Base-by-base conservation (phyloP, 257 asterid species). In the Jacaranda copaia region DNA sequence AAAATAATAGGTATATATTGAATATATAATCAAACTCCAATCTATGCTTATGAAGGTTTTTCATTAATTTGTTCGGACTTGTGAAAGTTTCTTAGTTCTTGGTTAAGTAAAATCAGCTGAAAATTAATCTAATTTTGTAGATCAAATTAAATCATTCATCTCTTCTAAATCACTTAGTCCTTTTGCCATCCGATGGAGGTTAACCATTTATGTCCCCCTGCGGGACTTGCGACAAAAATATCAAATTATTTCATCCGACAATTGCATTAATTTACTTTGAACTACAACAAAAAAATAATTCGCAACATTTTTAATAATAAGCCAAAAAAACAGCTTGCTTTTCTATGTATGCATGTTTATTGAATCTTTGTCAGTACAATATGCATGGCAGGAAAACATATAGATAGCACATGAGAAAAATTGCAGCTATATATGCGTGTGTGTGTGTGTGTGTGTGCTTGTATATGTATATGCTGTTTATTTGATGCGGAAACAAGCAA, bases 401-500 rank as follows among this genome's bases (percentile, higher is more conserved):
- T 16, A 45, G 15, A 52, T 35, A 55, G 40, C 68, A 72, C 66
- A 71, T 39, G 68, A 57, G 13, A 72, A 56, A 25, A 56, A 56
- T 72, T 55, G 67, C 66, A 55, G 5, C 36, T 10, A 72, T 40
- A 19, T 20, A 19, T 48, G 20, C 9, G 36, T 18, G n/a, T 42
- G 4, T 66, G 20, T 19, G 20, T 46, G 5, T 67, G n/a, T 40
- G 3, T 64, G 1, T 16, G 16, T 45, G 16, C 15, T 5, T 35
- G 3, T 64, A 1, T 16, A 8, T 45, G 16, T 15, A 5, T 35
- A 1, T 5, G 56, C 4, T 40, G 6, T 13, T 8, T 20, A 19
- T 77, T 77, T 78, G 72, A 72, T 56, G 62, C 7, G 8, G 53
- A 3, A 52, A 42, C 36, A 72, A 66, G n/a, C 45, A 73, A 65